Evolutionary conservation across 2,329 filamentous ascomycete genomes (phyloP), one percentile per base, ranked within the genome.

Genomic region (Aspergillaceae sp.): DNA sequence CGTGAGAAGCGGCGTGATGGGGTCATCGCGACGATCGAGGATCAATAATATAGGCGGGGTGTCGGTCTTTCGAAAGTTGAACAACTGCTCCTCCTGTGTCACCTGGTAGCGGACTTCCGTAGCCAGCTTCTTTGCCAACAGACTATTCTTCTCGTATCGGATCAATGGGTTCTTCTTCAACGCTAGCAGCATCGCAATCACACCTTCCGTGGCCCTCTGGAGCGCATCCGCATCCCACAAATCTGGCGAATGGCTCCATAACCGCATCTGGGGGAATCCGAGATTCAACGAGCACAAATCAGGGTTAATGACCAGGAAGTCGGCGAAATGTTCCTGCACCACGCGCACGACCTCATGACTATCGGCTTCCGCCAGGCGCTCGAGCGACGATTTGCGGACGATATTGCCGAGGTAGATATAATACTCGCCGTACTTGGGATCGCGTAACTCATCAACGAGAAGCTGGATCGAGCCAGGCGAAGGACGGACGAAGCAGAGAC

Each of bases 341-440:
- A 82, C 76, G 62, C 90, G 94, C 53, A 98, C 91, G 33, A 98
- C 88, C 69, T 98, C 94, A 62, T 98, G 89, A 57, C 96, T 90
- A 64, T 98, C 92, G 28, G 92, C 90, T 73, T 98, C 94, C 32
- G 92, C 92, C 38, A 98, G 74, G 38, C 92, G 81, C 66, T 98
- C 92, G 27, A 98, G 75, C 0, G 91, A 87, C 2, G 92, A 97
- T 69, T 98, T 98, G 68, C 94, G 94, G 61, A 92, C 84, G 48
- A 98, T 86, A 65, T 98, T 98, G 74, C 89, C 97, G 67, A 98
- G 95, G 68, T 94, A 96, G 47, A 98, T 79, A 62, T 94, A 82
- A 69, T 98, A 98, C 71, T 98, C 92, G 54, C 92, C 91, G 59
- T 98, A 98, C 64, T 90, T 96, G 4, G 92, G 94, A 42, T 97